Evolutionary conservation across 2,329 filamentous ascomycete genomes (phyloP).

Genomic region (Fusarium sp.): DNA sequence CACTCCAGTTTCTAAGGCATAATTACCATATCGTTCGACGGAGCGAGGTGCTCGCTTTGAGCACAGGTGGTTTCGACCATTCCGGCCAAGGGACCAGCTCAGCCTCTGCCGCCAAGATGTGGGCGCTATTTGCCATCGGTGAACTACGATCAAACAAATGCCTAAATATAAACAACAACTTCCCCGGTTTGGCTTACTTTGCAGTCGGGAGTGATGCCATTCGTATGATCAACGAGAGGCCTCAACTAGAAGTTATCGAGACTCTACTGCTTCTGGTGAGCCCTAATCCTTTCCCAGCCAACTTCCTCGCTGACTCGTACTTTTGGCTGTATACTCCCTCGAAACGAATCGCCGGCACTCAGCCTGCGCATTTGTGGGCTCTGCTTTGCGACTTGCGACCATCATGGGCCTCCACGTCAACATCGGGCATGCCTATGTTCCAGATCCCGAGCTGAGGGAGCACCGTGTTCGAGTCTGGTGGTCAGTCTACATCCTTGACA

Average conservation of each 20-base stretch:
- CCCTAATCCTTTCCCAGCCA: not conserved
- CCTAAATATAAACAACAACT: not conserved
- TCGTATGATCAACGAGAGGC: conserved; percentile 17
- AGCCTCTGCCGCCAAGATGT: not conserved
- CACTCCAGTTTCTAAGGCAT: not conserved
- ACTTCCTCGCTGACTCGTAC: not conserved
- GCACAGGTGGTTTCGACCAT: not conserved
- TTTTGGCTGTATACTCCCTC: conserved; percentile 12
- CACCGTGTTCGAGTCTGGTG: conserved; percentile 26
- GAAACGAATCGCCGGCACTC: conserved; percentile 20
- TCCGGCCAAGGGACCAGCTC: not conserved
- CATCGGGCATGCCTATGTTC: conserved; percentile 6
- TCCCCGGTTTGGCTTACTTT: conserved; percentile 22
- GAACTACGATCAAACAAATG: not conserved
- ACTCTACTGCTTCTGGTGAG: not conserved
- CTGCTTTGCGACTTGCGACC: conserved; percentile 14
- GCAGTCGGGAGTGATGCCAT: conserved; percentile 6
- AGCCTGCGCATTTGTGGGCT: conserved; percentile 14
- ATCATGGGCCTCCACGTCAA: conserved; percentile 30
- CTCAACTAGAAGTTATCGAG: conserved; percentile 15
- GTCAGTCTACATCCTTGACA: conserved; percentile 19
- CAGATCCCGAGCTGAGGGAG: conserved; percentile 13
- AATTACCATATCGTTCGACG: not conserved
- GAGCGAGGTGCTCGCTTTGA: not conserved
- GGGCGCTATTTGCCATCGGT: not conserved